Evolutionary conservation across 2,329 filamentous ascomycete genomes (phyloP).

Genomic region (Pyrenophora seminiperda): DNA sequence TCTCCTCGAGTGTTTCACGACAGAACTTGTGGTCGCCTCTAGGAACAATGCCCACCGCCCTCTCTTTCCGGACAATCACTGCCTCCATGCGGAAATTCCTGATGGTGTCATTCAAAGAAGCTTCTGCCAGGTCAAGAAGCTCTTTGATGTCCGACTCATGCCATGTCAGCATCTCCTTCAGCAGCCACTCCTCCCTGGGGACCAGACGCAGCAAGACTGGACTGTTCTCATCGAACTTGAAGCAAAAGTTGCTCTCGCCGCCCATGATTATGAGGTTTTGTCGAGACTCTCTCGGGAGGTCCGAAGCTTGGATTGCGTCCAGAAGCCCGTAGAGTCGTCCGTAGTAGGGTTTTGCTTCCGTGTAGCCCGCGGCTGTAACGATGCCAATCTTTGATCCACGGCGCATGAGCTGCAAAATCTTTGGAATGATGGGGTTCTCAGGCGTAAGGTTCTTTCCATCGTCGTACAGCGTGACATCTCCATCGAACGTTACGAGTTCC

Average conservation of each 20-base stretch:
- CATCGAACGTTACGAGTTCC: constrained; percentile 92
- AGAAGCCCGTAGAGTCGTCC: constrained; percentile 84
- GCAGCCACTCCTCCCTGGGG: constrained; percentile 69
- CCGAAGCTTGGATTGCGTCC: constrained; percentile 71
- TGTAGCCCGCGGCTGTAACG: constrained; percentile 95
- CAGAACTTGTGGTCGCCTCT: constrained; percentile 70
- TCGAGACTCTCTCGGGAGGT: constrained; percentile 69
- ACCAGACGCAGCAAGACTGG: constrained; percentile 71
- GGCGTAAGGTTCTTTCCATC: constrained; percentile 79
- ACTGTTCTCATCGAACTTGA: constrained; percentile 71
- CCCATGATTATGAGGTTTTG: constrained; percentile 88
- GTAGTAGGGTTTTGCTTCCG: constrained; percentile 84
- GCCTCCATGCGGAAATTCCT: constrained; percentile 79
- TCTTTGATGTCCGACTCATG: constrained; percentile 74
- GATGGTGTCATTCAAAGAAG: constrained; percentile 80
- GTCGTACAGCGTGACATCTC: constrained; percentile 90
- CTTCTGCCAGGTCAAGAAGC: constrained; percentile 88
- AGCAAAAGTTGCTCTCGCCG: constrained; percentile 94
- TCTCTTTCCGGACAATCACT: constrained; percentile 81
- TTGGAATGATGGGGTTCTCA: constrained; percentile 75
- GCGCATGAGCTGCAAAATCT: constrained; percentile 71
- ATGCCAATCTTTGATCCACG: constrained; percentile 87
- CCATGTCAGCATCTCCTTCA: constrained; percentile 79
- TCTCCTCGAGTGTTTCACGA: constrained; percentile 92
- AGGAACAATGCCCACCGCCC: constrained; percentile 61